These are phyloP conservation scores for Trifolium repens DNA, from an alignment of 306 rosid genomes.

Conservation along the genomic window DNA sequence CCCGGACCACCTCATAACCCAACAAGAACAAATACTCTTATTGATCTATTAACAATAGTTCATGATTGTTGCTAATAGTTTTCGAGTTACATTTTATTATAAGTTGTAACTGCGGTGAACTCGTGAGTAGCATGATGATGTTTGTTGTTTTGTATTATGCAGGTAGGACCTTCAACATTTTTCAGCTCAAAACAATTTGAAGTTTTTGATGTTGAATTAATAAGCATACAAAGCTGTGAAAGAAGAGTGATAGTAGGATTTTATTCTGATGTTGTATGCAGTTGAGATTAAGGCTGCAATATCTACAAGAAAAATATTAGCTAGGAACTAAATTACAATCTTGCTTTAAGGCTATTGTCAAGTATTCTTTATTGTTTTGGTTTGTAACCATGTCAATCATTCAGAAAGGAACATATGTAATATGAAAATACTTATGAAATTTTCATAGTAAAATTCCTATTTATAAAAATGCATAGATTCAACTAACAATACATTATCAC, in stretches of 20 bases:
- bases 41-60: no score
- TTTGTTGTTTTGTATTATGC: conserved; percentile 40
- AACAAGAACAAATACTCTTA: no score
- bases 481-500: no score
- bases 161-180: conserved; percentile 99
- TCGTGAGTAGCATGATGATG: background rate
- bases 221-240: conserved; percentile 75
- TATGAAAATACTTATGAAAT: background rate
- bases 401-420: background rate
- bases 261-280: conserved; percentile 90
- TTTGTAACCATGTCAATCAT: conserved; percentile 33
- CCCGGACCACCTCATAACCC: no score
- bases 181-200: conserved; percentile 95
- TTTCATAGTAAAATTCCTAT: conserved; percentile 6
- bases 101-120: background rate
- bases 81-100: background rate
- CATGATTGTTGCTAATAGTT: conserved; percentile 25
- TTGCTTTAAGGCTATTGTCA: conserved; percentile 11
- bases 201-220: conserved; percentile 90
- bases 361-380: conserved; percentile 15
- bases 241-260: conserved; percentile 91
- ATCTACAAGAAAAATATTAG: conserved; percentile 4
- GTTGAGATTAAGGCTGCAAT: conserved; percentile 33
- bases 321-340: conserved; percentile 25
- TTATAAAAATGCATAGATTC: no score